Conservation (phyloP, 208 protist genomes). For the Tritrichomonas foetus region DNA sequence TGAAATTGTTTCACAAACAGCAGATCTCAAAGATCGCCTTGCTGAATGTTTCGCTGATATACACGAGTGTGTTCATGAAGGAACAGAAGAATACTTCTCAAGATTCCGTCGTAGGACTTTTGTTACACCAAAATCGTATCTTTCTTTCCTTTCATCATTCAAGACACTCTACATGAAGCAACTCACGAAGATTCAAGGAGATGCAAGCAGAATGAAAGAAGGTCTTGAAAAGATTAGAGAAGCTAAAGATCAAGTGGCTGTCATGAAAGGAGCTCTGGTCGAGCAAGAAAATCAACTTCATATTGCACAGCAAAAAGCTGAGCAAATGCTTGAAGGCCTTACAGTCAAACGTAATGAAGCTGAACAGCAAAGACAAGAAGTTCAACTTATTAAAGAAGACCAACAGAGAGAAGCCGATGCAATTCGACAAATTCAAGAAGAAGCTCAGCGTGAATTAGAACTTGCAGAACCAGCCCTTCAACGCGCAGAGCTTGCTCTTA, state of each 20-base stretch:
- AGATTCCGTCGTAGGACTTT: slow-evolving; percentile 63
- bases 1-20: slow-evolving; percentile 45
- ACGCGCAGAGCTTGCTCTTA: slow-evolving; percentile 46
- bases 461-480: slow-evolving; percentile 45
- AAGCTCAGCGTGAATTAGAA: slow-evolving; percentile 48
- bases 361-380: slow-evolving; percentile 67
- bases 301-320: slow-evolving; percentile 48
- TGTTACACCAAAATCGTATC: slow-evolving; percentile 73
- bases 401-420: slow-evolving; percentile 46
- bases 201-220: slow-evolving; percentile 61
- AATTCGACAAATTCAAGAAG: slow-evolving; percentile 51
- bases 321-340: slow-evolving; percentile 52
- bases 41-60: slow-evolving; percentile 63
- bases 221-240: slow-evolving; percentile 54
- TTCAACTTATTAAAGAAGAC: slow-evolving; percentile 55
- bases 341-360: slow-evolving; percentile 52
- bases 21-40: slow-evolving; percentile 52
- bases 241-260: not conserved
- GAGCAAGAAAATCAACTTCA: slow-evolving; percentile 48
- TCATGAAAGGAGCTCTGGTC: slow-evolving; percentile 36
- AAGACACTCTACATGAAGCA: slow-evolving; percentile 64
- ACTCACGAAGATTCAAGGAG: slow-evolving; percentile 57
- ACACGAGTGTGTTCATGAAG: slow-evolving; percentile 60
- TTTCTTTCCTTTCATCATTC: slow-evolving; percentile 70
- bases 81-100: slow-evolving; percentile 65